phyloP scores from a whole-genome alignment of 768 basidiomycete species.

The Leccinum rimulosum region DNA sequence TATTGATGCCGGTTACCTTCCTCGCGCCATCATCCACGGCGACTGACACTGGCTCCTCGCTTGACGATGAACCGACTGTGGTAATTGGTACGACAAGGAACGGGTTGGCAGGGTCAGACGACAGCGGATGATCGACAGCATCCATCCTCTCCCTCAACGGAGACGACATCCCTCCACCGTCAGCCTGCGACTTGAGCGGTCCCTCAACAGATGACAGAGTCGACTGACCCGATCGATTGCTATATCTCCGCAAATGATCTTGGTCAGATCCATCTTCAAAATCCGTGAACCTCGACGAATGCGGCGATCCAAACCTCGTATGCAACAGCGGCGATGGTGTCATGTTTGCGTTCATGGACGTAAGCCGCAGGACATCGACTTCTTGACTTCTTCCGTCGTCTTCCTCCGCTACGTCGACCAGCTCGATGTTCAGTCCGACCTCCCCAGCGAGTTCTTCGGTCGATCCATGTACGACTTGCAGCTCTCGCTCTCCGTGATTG shows the following conservation, averaged over 20 bases:
- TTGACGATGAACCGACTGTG: background rate
- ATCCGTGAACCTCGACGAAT: slow-evolving; percentile 32
- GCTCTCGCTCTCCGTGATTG: slow-evolving; percentile 19
- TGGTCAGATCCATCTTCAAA: slow-evolving; percentile 29
- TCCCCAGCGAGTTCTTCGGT: slow-evolving; percentile 1
- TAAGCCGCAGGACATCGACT: background rate
- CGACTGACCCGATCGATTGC: slow-evolving; percentile 18
- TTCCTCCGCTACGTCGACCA: slow-evolving; percentile 11
- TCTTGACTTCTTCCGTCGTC: slow-evolving; percentile 14
- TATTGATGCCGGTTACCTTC: slow-evolving; percentile 5
- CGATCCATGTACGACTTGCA: slow-evolving; percentile 21
- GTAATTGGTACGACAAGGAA: background rate
- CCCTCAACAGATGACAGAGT: slow-evolving; percentile 15
- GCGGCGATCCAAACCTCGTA: slow-evolving; percentile 41
- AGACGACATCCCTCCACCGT: slow-evolving; percentile 19
- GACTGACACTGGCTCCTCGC: slow-evolving; percentile 6
- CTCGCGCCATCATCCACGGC: slow-evolving; percentile 19
- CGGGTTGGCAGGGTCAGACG: background rate
- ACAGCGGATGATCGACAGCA: slow-evolving; percentile 3
- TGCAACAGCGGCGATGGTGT: slow-evolving; percentile 39
- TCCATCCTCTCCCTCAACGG: slow-evolving; percentile 17
- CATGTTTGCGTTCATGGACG: slow-evolving; percentile 5
- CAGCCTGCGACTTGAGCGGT: slow-evolving; percentile 8
- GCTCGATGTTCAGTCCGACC: slow-evolving; percentile 13
- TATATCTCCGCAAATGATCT: slow-evolving; percentile 16